Evolutionary conservation across 306 rosid species (phyloP).

Genomic region (cucumber (Cucumis sativus)): DNA sequence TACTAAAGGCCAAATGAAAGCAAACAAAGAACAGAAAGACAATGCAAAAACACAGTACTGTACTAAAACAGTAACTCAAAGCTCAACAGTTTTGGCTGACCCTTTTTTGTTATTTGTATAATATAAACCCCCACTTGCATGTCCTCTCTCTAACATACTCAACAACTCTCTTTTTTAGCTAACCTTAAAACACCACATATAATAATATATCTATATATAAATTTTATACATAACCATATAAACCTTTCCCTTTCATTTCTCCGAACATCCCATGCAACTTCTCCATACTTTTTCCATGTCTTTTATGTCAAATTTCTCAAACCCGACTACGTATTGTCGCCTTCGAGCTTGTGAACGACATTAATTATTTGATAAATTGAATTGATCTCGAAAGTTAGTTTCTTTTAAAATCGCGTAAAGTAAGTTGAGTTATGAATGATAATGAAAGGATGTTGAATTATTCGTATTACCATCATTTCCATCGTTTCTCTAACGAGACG

Average conservation of each 20-base stretch:
- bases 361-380: not conserved
- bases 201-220: too few species aligned
- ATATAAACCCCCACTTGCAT: not conserved
- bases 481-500: too few species aligned
- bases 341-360: not conserved
- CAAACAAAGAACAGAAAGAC: conserved; percentile 1
- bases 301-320: not conserved
- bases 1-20: conserved; percentile 2
- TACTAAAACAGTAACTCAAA: not conserved
- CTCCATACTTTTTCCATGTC: not conserved
- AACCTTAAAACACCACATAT: not conserved
- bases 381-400: not conserved
- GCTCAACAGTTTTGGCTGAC: conserved; percentile 2
- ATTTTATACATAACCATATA: not conserved
- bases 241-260: not conserved
- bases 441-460: not conserved
- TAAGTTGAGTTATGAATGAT: not conserved
- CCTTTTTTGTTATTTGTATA: not conserved
- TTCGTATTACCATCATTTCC: not conserved
- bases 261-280: conserved; percentile 5
- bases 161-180: not conserved
- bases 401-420: not conserved
- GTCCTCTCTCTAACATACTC: not conserved
- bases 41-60: not conserved
- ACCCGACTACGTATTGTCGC: not conserved